Evolutionary conservation across 139 green algal species (phyloP), one percentile per base, ranked within the genome.

Genomic region (Diplosphaera chodatii): DNA sequence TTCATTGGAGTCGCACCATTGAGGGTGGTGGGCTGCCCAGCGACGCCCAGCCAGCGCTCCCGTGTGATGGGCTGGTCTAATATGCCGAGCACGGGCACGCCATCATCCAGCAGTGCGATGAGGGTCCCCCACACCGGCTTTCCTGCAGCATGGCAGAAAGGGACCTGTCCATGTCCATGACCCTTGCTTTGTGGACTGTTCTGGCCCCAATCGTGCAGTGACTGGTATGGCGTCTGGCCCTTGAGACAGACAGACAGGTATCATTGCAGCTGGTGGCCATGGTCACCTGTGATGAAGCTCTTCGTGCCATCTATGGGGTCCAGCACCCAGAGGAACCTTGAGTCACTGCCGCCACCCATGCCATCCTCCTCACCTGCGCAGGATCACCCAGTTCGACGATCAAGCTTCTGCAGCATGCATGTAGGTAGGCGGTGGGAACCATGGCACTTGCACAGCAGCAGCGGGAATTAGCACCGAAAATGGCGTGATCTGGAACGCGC

Each of bases 301-400:
- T 97, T 97, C n/a, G 95, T 99, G 56, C 95, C 95, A 70, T 99
- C 95, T 41, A 99, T 99, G 5, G 95, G 95, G 82, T 99, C 95
- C 20, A 99, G 68, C 20, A 99, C 90, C 95, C 95, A 99, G 70
- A 92, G 73, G 67, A 84, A 98, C 59, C 90, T 78, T 32, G 67
- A 55, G 6, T 81, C 78, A 16, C 31, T 74, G 32, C 71, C 74
- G 37, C 71, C 28, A 55, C 55, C 65, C 41, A 93, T 76, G 31
- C 93, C 93, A 5, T 85, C 64, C 78, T 98, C 93, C 82, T 98
- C 92, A 1, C n/a, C n/a, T n/a, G n/a, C n/a, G n/a, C n/a, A n/a
- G n/a, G n/a, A n/a, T n/a, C n/a, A n/a, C n/a, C n/a, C n/a, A n/a
- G n/a, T n/a, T n/a, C n/a, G n/a, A n/a, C n/a, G n/a, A n/a, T n/a